A percentile compares a stretch with the other conserved stretches of the same genome.
Evolutionary conservation across 768 basidiomycete species (phyloP).

Genomic region (Lactifluus hygrophoroides): DNA sequence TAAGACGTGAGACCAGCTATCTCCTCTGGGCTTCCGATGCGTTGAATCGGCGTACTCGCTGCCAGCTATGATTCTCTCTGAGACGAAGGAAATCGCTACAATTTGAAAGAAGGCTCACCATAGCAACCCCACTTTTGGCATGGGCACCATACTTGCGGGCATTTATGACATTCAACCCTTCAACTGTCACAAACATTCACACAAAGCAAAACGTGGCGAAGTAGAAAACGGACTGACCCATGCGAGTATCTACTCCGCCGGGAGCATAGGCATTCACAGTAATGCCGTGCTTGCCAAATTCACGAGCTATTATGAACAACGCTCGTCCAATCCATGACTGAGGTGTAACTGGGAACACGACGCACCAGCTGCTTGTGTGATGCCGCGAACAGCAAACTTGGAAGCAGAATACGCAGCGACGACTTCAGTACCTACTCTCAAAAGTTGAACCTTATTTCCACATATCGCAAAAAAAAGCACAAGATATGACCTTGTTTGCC

Average conservation of each 20-base stretch:
- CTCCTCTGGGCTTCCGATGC: conserved; percentile 12
- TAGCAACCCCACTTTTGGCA: not conserved
- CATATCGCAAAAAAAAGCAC: not conserved
- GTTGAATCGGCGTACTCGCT: not conserved
- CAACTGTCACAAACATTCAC: not conserved
- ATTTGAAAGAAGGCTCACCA: not conserved
- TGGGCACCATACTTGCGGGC: not conserved
- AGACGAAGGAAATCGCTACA: not conserved
- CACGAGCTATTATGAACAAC: conserved; percentile 14
- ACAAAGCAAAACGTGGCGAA: not conserved
- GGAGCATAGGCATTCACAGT: conserved; percentile 25
- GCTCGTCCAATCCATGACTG: not conserved
- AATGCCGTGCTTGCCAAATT: conserved; percentile 17
- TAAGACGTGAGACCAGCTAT: conserved; percentile 21
- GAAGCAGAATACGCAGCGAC: conserved; percentile 11
- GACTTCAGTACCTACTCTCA: not conserved
- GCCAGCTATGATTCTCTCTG: not conserved
- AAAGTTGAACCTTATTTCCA: not conserved
- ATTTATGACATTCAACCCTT: not conserved
- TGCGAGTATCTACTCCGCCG: conserved; percentile 16
- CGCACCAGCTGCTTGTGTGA: conserved; percentile 21
- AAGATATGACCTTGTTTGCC: conserved; percentile 12
- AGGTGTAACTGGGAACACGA: not conserved
- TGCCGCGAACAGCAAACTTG: conserved; percentile 23
- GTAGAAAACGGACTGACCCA: conserved; percentile 14